Evolutionary conservation across 306 rosid genomes (phyloP).

Genomic region (Cucurbita argyrosperma): DNA sequence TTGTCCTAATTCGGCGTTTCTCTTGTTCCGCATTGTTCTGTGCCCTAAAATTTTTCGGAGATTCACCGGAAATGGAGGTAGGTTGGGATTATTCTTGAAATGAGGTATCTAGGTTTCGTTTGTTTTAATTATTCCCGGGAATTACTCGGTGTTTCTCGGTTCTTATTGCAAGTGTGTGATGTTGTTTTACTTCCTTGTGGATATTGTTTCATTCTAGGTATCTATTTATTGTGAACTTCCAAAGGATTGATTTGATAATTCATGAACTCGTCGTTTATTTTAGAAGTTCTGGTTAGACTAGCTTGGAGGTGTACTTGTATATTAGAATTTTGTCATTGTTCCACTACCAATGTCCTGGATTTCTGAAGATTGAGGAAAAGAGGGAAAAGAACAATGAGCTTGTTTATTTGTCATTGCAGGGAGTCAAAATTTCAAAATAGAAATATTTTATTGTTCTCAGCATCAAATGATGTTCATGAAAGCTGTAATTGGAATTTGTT

Average conservation of each 20-base stretch:
- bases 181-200: not conserved
- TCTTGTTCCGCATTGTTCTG: not conserved
- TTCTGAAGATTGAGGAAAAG: not conserved
- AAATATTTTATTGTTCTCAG: not conserved
- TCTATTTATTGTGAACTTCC: not conserved
- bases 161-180: not conserved
- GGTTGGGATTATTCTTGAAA: not conserved
- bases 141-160: not conserved
- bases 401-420: not conserved
- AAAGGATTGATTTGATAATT: not conserved
- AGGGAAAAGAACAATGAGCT: not conserved
- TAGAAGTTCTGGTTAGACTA: not conserved
- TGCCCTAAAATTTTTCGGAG: not conserved
- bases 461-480: not conserved
- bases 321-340: not conserved
- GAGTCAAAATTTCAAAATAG: not conserved
- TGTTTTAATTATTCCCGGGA: not conserved
- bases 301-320: not conserved
- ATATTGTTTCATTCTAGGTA: not conserved
- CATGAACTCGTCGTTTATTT: not conserved
- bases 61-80: not conserved
- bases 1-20: not conserved
- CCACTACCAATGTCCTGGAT: not conserved
- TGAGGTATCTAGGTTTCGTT: not conserved
- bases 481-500: not conserved